Conservation (phyloP, 768 basidiomycete genomes). For the Termitomyces sp. region DNA sequence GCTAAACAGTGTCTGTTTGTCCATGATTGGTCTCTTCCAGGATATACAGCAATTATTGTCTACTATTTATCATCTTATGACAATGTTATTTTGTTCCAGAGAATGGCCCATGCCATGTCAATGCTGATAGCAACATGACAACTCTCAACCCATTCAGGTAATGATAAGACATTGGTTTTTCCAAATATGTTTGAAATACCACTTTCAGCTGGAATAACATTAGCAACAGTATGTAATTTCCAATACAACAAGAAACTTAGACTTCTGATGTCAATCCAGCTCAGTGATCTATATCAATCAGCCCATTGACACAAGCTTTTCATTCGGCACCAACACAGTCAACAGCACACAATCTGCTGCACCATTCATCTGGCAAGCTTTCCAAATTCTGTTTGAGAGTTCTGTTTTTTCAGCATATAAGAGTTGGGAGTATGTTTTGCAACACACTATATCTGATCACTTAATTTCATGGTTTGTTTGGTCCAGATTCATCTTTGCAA, state of each 20-base stretch:
- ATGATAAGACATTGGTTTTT: constrained; percentile 39
- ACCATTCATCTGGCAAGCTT: constrained; percentile 52
- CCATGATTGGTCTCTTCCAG: constrained; percentile 64
- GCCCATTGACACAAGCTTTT: constrained; percentile 63
- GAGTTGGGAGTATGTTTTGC: constrained; percentile 42
- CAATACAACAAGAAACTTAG: too few relatives aligned
- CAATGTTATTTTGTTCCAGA: constrained; percentile 26
- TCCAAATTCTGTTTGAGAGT: constrained; percentile 61
- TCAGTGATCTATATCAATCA: constrained; percentile 69
- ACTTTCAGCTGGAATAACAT: constrained; percentile 57
- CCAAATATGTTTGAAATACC: too few relatives aligned
- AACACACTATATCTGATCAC: background rate
- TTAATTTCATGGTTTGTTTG: background rate
- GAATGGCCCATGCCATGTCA: constrained; percentile 61
- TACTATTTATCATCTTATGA: background rate
- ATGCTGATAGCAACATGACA: constrained; percentile 45
- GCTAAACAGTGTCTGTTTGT: constrained; percentile 57
- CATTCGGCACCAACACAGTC: constrained; percentile 50
- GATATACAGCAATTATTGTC: constrained; percentile 21
- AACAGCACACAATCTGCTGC: constrained; percentile 55
- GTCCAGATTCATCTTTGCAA: constrained; percentile 57
- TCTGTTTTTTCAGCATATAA: constrained; percentile 42
- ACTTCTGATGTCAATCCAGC: background rate
- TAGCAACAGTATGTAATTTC: constrained; percentile 46
- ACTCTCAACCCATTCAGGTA: constrained; percentile 57